Base-by-base conservation (phyloP, 495 filamentous ascomycete genomes). In the Evansstolkia leycettana region DNA sequence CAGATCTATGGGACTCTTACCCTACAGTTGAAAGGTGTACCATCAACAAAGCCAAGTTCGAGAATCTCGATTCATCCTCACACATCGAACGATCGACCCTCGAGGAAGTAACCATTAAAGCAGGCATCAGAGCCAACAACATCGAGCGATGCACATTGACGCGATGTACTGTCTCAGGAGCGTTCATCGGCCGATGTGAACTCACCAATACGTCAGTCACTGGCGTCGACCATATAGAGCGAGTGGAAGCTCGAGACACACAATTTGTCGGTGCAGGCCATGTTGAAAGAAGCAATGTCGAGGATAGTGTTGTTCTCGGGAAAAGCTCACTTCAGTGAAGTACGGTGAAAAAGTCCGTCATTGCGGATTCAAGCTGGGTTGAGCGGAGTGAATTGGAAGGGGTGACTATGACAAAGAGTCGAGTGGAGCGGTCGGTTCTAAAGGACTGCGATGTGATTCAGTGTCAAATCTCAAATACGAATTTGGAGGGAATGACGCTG, bases 401-500 rank as follows among this genome's bases (percentile, higher is more conserved):
- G 11, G 43, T 43, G 3, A 23, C 17, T 2, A 8, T 52, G 24
- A 28, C 32, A 7, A 28, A 28, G 13, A 53, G 46, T 28, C 37
- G 25, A 7, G 13, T 58, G 5, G 32, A 41, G 25, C 39, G 36
- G 19, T 28, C 50, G 3, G 34, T n/a, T 1, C 19, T 61, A 18
- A 27, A 9, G 15, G 43, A 63, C 26, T 63, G 57, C 26, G 45
- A 59, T 32, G 46, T 59, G 3, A 47, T 33, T 2, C 43, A 54
- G 1, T 63, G 57, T 41, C 32, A 49, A 1, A 45, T 63, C 14
- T 34, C 45, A 0, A 33, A 49, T 7, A 50, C 48, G 2, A 38
- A 46, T 17, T 59, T 59, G 18, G 40, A 31, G 30, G 53, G 50
- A 1, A 55, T 56, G 52, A 39, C 55, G 15, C 29, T 63, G 24